Evolutionary conservation across 2,329 filamentous ascomycete genomes (phyloP).

Genomic region (Neodidymelliopsis sp.): DNA sequence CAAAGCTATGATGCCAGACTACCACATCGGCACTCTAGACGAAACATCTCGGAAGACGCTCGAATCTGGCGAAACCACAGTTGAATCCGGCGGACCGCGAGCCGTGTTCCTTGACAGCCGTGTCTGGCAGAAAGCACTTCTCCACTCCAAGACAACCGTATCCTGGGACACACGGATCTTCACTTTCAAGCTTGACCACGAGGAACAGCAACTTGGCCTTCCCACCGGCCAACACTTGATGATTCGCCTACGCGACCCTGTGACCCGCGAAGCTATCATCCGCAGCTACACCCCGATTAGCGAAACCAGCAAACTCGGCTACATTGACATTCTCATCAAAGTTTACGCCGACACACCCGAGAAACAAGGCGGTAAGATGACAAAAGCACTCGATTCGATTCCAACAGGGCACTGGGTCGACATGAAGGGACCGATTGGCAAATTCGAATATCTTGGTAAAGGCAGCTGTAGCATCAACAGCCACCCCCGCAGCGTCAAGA

Average conservation of each 20-base stretch:
- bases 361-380: conserved; percentile 78
- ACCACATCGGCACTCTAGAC: conserved; percentile 83
- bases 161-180: conserved; percentile 85
- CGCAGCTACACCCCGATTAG: conserved; percentile 88
- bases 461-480: conserved; percentile 70
- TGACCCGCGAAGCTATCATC: conserved; percentile 75
- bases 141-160: conserved; percentile 72
- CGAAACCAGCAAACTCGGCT: conserved; percentile 65
- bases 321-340: conserved; percentile 80
- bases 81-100: conserved; percentile 56
- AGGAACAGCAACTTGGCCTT: conserved; percentile 73
- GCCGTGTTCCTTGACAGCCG: conserved; percentile 74
- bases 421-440: conserved; percentile 80
- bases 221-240: conserved; percentile 88
- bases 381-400: conserved; percentile 75
- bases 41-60: conserved; percentile 65
- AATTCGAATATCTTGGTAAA: conserved; percentile 78
- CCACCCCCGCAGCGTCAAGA: conserved; percentile 63
- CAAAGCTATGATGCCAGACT: conserved; percentile 85
- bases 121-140: conserved; percentile 74
- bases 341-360: conserved; percentile 72
- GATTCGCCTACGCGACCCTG: conserved; percentile 78
- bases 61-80: conserved; percentile 53
- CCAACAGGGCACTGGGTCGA: conserved; percentile 77
- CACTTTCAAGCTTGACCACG: conserved; percentile 78